Conservation (phyloP, 2,329 filamentous ascomycete species). For the Botrytis pseudocinerea region DNA sequence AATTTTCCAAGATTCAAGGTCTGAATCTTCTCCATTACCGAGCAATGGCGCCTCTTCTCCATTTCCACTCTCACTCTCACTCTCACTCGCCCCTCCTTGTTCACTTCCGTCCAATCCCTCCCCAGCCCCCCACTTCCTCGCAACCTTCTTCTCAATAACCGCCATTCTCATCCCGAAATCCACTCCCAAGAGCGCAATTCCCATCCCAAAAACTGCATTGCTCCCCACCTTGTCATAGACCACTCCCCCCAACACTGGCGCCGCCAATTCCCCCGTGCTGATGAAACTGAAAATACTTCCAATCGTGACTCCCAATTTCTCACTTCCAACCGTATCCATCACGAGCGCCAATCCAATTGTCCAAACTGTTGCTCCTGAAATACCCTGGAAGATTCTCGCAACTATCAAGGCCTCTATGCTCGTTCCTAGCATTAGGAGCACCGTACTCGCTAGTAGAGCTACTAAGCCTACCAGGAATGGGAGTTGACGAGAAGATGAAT, state of each 20-base stretch:
- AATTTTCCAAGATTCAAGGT: conserved; percentile 10
- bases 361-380: conserved; percentile 72
- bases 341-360: conserved; percentile 69
- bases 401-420: conserved; percentile 60
- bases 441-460: conserved; percentile 61
- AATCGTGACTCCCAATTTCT: conserved; percentile 61
- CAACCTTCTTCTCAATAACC: conserved; percentile 63
- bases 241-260: conserved; percentile 60
- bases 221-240: conserved; percentile 61
- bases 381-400: conserved; percentile 67
- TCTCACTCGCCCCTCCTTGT: conserved; percentile 29
- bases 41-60: conserved; percentile 7
- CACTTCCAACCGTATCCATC: conserved; percentile 66
- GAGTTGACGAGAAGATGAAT: conserved; percentile 51
- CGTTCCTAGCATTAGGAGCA: conserved; percentile 65
- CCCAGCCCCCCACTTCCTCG: conserved; percentile 40
- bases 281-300: conserved; percentile 63
- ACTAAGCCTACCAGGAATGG: conserved; percentile 59
- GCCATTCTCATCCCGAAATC: conserved; percentile 61
- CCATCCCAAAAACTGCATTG: conserved; percentile 58
- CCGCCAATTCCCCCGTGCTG: conserved; percentile 55
- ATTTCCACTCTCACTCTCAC: conserved; percentile 22
- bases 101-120: conserved; percentile 33
- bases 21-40: not conserved
- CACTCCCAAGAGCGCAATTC: conserved; percentile 53